A percentile compares a stretch with the other conserved stretches of the same genome.
phyloP scores from a whole-genome alignment of 2,329 filamentous ascomycete species.

The Ambrosiella beaveri region DNA sequence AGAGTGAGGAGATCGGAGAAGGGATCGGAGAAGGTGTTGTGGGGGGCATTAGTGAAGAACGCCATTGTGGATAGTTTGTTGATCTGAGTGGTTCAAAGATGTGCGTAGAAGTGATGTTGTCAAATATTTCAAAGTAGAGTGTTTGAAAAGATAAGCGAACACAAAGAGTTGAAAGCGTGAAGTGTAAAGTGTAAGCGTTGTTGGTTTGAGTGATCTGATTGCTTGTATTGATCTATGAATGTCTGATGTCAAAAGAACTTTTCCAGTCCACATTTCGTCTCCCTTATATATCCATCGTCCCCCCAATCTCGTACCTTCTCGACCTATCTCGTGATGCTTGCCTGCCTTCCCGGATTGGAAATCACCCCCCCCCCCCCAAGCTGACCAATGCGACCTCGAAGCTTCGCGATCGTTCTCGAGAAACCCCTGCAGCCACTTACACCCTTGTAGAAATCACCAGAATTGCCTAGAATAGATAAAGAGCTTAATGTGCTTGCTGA shows the following conservation, averaged over 20 bases:
- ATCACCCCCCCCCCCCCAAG: neutral
- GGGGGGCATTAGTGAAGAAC: constrained; percentile 33
- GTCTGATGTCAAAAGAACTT: constrained; percentile 2
- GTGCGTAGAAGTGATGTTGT: neutral
- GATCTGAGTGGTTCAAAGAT: neutral
- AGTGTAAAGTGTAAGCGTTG: neutral
- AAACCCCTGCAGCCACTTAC: neutral
- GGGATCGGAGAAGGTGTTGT: constrained; percentile 14
- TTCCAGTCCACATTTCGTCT: neutral
- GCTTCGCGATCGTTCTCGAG: neutral
- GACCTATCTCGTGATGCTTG: neutral
- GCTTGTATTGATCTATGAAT: constrained; percentile 1
- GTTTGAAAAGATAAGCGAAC: neutral
- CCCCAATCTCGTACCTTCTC: constrained; percentile 7
- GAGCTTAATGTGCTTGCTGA: neutral
- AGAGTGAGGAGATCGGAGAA: neutral
- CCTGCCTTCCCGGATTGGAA: neutral
- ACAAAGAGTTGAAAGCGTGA: neutral
- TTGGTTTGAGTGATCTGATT: neutral
- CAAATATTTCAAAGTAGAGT: neutral
- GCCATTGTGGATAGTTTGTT: constrained; percentile 32
- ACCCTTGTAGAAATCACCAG: neutral
- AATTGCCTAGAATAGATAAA: neutral
- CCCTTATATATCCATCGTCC: constrained; percentile 2
- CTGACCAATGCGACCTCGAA: neutral